phyloP scores from a whole-genome alignment of 2,329 filamentous ascomycete species.

The Colletotrichum sansevieriae region DNA sequence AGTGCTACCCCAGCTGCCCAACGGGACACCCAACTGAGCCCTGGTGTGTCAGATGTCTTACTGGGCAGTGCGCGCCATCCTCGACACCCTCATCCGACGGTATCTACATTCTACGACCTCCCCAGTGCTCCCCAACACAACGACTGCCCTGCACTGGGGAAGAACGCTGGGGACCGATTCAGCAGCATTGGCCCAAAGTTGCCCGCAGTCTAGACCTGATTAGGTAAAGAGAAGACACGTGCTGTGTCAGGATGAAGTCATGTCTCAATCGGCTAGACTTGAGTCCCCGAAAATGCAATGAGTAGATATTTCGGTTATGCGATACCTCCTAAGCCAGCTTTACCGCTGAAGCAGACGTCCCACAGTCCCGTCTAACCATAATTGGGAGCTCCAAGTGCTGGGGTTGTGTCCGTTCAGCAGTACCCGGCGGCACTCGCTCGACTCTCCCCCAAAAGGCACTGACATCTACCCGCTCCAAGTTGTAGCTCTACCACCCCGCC shows the following conservation, averaged over 20 bases:
- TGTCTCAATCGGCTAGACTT: slow-evolving; percentile 22
- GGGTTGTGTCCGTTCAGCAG: neutral
- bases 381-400: slow-evolving; percentile 1
- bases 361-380: slow-evolving; percentile 7
- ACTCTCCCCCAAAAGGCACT: slow-evolving; percentile 4
- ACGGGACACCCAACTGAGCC: slow-evolving; percentile 12
- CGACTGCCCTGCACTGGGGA: slow-evolving; percentile 16
- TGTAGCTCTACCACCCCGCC: slow-evolving; percentile 41
- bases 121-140: neutral
- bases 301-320: neutral
- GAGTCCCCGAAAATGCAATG: neutral
- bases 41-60: slow-evolving; percentile 33
- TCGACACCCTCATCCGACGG: slow-evolving; percentile 26
- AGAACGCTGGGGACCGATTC: slow-evolving; percentile 19
- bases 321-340: neutral
- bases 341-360: neutral
- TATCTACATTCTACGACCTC: neutral
- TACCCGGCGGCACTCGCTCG: slow-evolving; percentile 26
- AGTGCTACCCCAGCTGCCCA: slow-evolving; percentile 38
- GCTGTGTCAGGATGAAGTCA: slow-evolving; percentile 34
- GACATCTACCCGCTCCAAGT: slow-evolving; percentile 1
- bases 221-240: slow-evolving; percentile 25
- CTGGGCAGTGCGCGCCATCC: slow-evolving; percentile 32
- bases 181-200: slow-evolving; percentile 20
- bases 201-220: slow-evolving; percentile 28